These are phyloP conservation scores for Cutaneotrichosporon dermatis DNA, from an alignment of 1,284 basidiomycete genomes.

Conservation along the genomic window DNA sequence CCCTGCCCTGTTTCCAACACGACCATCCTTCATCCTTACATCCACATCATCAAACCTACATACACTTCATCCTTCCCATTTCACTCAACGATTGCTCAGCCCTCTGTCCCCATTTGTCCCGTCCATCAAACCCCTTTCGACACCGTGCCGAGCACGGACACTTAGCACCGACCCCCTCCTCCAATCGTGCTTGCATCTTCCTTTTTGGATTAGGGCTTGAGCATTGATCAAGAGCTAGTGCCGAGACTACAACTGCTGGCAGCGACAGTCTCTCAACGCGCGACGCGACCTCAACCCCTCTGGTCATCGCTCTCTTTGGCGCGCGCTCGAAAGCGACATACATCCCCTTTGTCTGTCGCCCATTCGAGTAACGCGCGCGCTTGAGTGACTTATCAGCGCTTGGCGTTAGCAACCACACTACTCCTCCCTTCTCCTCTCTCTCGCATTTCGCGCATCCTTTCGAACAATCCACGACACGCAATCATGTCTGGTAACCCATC, in stretches of 20 bases:
- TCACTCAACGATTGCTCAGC: not conserved
- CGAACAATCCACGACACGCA: not conserved
- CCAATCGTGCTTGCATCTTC: not conserved
- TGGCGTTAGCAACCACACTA: no score
- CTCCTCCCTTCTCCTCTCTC: not conserved
- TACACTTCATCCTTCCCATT: not conserved
- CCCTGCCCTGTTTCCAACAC: no score
- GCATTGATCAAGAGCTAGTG: not conserved
- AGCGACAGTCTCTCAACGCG: not conserved
- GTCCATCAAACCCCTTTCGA: not conserved
- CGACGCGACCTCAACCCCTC: no score
- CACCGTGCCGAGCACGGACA: conserved; percentile 9
- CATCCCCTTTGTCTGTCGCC: no score
- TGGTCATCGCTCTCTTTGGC: no score
- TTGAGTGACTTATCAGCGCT: no score
- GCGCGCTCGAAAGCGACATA: no score
- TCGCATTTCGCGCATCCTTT: not conserved
- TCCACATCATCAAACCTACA: not conserved
- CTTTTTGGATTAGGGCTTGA: not conserved
- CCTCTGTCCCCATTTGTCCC: not conserved
- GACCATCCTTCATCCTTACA: no score
- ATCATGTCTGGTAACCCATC: conserved; percentile 29
- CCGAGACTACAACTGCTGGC: not conserved
- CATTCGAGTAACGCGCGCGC: no score
- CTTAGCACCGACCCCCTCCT: not conserved